Conservation (phyloP, 2,329 filamentous ascomycete species). For the Gaeumannomyces tritici region DNA sequence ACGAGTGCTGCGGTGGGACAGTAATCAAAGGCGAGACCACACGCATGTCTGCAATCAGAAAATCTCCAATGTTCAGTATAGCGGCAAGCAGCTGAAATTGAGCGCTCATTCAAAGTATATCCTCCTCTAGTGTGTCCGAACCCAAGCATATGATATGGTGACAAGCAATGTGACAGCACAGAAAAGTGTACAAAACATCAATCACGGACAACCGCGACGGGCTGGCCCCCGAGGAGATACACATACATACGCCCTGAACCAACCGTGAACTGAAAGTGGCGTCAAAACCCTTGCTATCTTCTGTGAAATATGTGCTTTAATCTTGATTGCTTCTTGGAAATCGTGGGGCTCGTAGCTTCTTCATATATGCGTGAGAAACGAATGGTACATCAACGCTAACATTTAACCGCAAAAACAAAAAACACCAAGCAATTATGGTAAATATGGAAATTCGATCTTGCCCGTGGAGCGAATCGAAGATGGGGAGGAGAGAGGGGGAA, state of each 20-base stretch:
- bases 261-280: too few species aligned
- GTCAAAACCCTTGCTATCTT: background rate
- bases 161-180: background rate
- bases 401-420: background rate
- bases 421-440: background rate
- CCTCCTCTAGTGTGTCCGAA: too few species aligned
- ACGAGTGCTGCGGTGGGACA: too few species aligned
- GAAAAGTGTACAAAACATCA: background rate
- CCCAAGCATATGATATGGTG: too few species aligned
- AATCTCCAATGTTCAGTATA: too few species aligned
- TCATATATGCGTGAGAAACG: background rate
- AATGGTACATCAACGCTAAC: background rate
- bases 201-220: too few species aligned
- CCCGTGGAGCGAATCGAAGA: conserved; percentile 1
- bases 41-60: too few species aligned
- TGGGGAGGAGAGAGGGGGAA: background rate
- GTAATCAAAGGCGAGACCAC: background rate
- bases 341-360: background rate
- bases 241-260: too few species aligned
- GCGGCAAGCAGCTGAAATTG: too few species aligned
- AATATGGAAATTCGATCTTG: background rate
- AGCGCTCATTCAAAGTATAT: too few species aligned
- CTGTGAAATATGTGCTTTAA: background rate
- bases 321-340: background rate
- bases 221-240: too few species aligned